Evolutionary conservation across 352 stramenopile genomes (phyloP), one percentile per base, ranked within the genome.

Genomic region (Phytopythium sindhum): DNA sequence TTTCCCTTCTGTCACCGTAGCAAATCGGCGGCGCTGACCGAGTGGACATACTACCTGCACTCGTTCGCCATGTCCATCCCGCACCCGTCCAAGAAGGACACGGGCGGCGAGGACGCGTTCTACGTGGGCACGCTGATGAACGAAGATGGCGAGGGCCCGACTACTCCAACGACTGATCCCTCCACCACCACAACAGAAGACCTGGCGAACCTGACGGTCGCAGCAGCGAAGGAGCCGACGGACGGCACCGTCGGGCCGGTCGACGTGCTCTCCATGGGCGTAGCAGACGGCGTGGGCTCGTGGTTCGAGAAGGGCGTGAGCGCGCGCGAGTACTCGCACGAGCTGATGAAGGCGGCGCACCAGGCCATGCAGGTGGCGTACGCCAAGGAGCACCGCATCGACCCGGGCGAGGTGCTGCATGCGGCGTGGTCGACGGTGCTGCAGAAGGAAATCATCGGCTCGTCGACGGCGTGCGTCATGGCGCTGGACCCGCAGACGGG

Each of bases 301-400:
- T 99, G 96, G 96, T 94, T 97, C 65, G 89, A 98, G 68, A 97
- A 97, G 56, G 91, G 93, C 7, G 90, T 98, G 33, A 91, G 81
- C 56, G 84, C 84, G 15, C 75, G 77, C 33, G 63, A 80, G 57
- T 95, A 91, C 60, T 74, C 86, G 2, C 71, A 89, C 28, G 83
- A 86, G 31, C 75, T 96, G 24, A 96, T 96, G 88, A 66, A 79
- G 23, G 81, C 84, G 29, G 82, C 85, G 19, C 79, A 91, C 51
- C 64, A 89, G 63, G 84, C 84, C 3, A 69, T 84, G 23, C 74
- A 86, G 52, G 66, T 89, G 11, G 84, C 81, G 60, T 84, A 80
- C 58, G 70, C 75, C 5, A 88, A 84, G 55, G 69, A 89, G 52
- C 76, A 87, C 45, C 66, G 74, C 14, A 76, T 90, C 12, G 78